Base-by-base conservation (phyloP, 2,329 filamentous ascomycete genomes). In the Pseudopithomyces maydicus region DNA sequence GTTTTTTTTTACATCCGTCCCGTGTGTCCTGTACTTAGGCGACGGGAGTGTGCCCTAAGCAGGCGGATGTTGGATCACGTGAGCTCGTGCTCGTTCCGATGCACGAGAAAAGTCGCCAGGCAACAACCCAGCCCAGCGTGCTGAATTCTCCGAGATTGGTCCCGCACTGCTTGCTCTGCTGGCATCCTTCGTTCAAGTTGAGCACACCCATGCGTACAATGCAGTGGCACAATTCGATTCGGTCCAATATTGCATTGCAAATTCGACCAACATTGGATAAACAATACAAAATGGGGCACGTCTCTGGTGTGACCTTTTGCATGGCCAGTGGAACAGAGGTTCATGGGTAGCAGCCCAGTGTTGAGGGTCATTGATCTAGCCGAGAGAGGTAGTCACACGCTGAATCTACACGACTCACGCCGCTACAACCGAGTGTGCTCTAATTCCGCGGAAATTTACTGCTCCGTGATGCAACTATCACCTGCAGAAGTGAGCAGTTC, bases 371-470 rank as follows among this genome's bases (percentile, higher is more conserved):
- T 11, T 19, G 11, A 22, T n/a, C 38, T 41, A 14, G 35, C 48
- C 48, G 22, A 51, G 48, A 17, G 33, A 26, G 23, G 17, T 20
- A 43, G 22, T 22, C 35, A 38, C 22, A 17, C 7, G 41, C 20
- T 50, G 23, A 20, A 32, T 7, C 15, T 39, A 41, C 22, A 36
- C 47, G 48, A 42, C 43, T 46, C 20, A 8, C 35, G 17, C 23
- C 45, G 45, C 47, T 50, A 42, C 32, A 20, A 42, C 36, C 17
- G 15, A 29, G 8, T 50, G 36, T 12, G 12, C n/a, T n/a, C n/a
- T 14, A 17, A 42, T 42, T n/a, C 38, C 20, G n/a, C 48, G 48
- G 48, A 51, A 42, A 42, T 51, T 51, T 51, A 51, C 48, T 36
- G 36, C 23, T 23, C 36, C 36, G 36, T 50, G 36, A 50, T 36